phyloP scores from a whole-genome alignment of 75 land plant species.

The Selaginella tamariscina region DNA sequence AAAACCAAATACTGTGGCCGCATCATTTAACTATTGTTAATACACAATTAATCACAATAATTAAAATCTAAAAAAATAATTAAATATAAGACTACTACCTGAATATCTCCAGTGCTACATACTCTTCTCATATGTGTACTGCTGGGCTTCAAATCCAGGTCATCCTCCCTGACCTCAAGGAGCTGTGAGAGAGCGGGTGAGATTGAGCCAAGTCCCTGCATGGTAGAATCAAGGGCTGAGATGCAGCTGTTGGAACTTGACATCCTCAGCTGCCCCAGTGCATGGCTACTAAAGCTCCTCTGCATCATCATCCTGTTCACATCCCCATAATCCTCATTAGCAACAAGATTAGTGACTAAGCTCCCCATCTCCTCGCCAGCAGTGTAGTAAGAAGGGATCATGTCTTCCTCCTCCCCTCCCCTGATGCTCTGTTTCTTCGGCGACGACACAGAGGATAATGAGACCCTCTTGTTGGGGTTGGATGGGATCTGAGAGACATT shows the following conservation, averaged over 20 bases:
- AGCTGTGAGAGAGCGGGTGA: not conserved
- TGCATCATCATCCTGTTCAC: not conserved
- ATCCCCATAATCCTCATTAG: not conserved
- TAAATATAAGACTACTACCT: conserved; percentile 9
- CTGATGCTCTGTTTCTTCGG: not conserved
- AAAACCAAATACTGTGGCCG: no score
- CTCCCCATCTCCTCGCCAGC: not conserved
- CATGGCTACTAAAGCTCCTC: conserved; percentile 11
- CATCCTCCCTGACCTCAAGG: not conserved
- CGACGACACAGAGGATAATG: not conserved
- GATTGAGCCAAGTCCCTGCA: not conserved
- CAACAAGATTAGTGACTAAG: not conserved
- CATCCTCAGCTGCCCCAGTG: conserved; percentile 9
- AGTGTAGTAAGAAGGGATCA: no score
- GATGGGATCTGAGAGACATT: not conserved
- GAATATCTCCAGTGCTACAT: conserved; percentile 18
- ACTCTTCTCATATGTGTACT: conserved; percentile 15
- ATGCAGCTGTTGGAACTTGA: no score
- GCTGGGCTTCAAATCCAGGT: not conserved
- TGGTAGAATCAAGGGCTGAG: not conserved
- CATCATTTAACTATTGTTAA: no score
- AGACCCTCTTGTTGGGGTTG: not conserved
- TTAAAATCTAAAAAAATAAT: not conserved
- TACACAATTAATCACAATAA: not conserved
- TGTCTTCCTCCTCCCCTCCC: no score